phyloP scores from a whole-genome alignment of 2,329 filamentous ascomycete species.

The Neofusicoccum umdonicola region DNA sequence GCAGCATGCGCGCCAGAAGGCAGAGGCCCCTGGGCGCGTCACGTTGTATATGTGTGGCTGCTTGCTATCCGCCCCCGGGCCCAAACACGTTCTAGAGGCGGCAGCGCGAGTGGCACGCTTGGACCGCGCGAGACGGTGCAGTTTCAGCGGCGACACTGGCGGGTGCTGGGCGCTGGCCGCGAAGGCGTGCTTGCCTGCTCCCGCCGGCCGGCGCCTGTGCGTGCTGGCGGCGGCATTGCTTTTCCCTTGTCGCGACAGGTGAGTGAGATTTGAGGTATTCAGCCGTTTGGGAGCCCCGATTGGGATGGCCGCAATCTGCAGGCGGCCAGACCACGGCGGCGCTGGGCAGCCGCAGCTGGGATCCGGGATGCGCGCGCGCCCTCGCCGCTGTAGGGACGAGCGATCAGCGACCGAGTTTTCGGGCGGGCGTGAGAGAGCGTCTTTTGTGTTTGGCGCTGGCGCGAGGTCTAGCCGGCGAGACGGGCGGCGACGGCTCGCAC shows the following conservation, averaged over 20 bases:
- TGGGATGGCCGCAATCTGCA: slow-evolving; percentile 7
- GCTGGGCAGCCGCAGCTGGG: slow-evolving; percentile 7
- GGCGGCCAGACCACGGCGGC: slow-evolving; percentile 3
- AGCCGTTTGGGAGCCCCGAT: neutral
- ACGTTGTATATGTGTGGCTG: slow-evolving; percentile 10
- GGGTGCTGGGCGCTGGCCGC: slow-evolving; percentile 4
- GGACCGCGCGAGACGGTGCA: neutral
- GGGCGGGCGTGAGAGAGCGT: slow-evolving; percentile 26
- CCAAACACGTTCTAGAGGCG: slow-evolving; percentile 12
- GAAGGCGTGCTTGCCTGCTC: neutral
- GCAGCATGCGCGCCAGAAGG: neutral
- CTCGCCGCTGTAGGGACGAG: slow-evolving; percentile 17
- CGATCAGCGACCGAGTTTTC: slow-evolving; percentile 24
- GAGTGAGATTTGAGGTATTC: slow-evolving; percentile 4
- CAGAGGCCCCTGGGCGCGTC: neutral
- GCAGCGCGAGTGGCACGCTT: slow-evolving; percentile 9
- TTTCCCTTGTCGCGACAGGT: neutral
- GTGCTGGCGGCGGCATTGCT: neutral
- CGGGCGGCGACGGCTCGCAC: neutral
- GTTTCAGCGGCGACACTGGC: slow-evolving; percentile 3
- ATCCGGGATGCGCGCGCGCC: neutral
- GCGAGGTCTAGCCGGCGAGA: neutral
- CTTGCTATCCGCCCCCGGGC: neutral
- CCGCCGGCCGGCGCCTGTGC: neutral
- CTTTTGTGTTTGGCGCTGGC: neutral